Evolutionary conservation across 345 rosid genomes (phyloP).

Genomic region (Bruguiera sexangula): DNA sequence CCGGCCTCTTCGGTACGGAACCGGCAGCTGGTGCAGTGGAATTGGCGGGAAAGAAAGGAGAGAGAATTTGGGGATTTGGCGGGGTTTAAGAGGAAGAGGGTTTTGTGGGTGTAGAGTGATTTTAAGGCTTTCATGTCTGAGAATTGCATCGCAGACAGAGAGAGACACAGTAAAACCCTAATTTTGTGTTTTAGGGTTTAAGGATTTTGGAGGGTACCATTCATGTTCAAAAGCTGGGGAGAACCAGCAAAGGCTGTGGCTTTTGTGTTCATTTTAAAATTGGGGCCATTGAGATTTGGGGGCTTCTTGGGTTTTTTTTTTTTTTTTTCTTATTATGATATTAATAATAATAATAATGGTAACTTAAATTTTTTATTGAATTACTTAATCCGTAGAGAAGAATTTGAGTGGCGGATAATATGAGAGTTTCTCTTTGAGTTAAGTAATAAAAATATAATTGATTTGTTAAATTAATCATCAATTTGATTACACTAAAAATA

Average conservation of each 20-base stretch:
- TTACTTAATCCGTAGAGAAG: too few species aligned
- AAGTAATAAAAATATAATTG: too few species aligned
- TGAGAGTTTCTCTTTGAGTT: too few species aligned
- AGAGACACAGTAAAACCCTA: not conserved
- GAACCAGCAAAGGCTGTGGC: not conserved
- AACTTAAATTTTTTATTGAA: too few species aligned
- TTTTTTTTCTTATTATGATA: too few species aligned
- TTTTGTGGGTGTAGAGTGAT: conserved; percentile 18
- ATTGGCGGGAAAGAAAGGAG: conserved; percentile 19
- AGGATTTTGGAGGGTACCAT: conserved; percentile 3
- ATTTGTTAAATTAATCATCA: too few species aligned
- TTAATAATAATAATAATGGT: too few species aligned
- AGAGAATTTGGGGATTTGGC: not conserved
- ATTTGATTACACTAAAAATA: too few species aligned
- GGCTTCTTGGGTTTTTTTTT: too few species aligned
- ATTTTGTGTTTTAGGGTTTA: not conserved
- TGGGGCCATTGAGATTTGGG: too few species aligned
- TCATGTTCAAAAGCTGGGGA: not conserved
- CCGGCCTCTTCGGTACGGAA: conserved; percentile 4
- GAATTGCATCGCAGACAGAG: conserved; percentile 20
- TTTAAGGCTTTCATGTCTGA: conserved; percentile 37
- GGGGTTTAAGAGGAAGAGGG: conserved; percentile 13
- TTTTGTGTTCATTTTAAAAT: too few species aligned
- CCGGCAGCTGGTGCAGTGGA: conserved; percentile 21
- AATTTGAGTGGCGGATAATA: too few species aligned